Base-by-base conservation (phyloP, 2,329 filamentous ascomycete genomes). In the Trichoderma sp. region DNA sequence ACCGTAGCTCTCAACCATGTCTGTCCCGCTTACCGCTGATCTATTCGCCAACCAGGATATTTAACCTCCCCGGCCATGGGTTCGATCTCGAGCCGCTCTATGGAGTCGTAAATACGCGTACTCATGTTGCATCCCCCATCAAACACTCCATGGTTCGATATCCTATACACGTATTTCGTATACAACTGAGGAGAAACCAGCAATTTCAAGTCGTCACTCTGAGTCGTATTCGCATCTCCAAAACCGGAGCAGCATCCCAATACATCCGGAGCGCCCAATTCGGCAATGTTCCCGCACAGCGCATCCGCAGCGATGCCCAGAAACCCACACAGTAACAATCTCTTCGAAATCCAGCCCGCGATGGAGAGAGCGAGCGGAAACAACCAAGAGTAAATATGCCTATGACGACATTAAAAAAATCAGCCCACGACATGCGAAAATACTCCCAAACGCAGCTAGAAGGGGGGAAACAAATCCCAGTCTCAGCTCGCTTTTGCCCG, bases 141-240 rank as follows among this genome's bases (percentile, higher is more conserved):
- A 45, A 59, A 37, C 27, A 39, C 32, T 27, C 34, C 57, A 15
- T 45, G 17, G n/a, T 13, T 45, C n/a, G 25, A 27, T 27, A 39
- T 37, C 6, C 32, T 29, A 50, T 48, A 52, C 59, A 34, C 60
- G 60, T 64, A 64, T 64, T 64, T 39, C 19, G 32, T 27, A 52
- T 48, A 52, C 15, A 3, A 52, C 3, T 53, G 50, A 54, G 50
- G 27, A 54, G 27, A 34, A 22, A 29, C 53, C 19, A 19, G 19
- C n/a, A 54, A 13, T 54, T 8, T 22, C 17, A 32, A 58, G 32
- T 15, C 12, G 22, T 53, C 10, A 1, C 9, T 17, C 27, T 10
- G 6, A 29, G 39, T 64, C 60, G 60, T 64, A 64, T 64, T 64
- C 60, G 60, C 60, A 53, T 64, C 45, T 60, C 27, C 17, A 60